A percentile compares a stretch with the other conserved stretches of the same genome.
Conservation (phyloP, 164 flowering plant genomes). For the Houttuynia cordata region DNA sequence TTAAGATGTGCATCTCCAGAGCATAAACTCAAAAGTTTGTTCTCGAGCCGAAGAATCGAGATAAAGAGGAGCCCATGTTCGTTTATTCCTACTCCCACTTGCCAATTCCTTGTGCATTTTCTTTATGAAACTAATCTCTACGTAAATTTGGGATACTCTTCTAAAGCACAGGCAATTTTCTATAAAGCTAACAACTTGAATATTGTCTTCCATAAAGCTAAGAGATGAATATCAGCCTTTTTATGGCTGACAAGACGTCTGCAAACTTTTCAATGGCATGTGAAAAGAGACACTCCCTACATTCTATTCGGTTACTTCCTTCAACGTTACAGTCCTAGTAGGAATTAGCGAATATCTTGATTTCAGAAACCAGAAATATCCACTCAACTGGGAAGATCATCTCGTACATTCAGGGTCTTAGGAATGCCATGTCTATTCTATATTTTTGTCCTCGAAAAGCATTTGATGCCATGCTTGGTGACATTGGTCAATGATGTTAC, state of each 20-base stretch:
- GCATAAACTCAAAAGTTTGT: not conserved
- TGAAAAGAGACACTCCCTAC: conserved; percentile 27
- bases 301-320: not conserved
- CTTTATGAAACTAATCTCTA: conserved; percentile 59
- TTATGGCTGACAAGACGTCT: conserved; percentile 36
- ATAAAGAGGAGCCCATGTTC: conserved; percentile 35
- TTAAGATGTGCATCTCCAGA: too few relatives aligned
- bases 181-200: conserved; percentile 34
- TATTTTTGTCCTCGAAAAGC: too few relatives aligned
- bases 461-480: too few relatives aligned
- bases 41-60: conserved; percentile 25
- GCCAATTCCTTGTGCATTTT: conserved; percentile 52
- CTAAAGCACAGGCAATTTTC: conserved; percentile 26
- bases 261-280: conserved; percentile 24
- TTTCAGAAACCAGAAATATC: not conserved
- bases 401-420: not conserved
- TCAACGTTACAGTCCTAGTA: not conserved
- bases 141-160: conserved; percentile 8
- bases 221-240: conserved; percentile 61
- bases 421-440: not conserved
- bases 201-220: conserved; percentile 37
- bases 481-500: too few relatives aligned
- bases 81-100: conserved; percentile 49
- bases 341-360: not conserved
- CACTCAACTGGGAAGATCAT: not conserved